Evolutionary conservation across 805 yeast species (phyloP), one percentile per base, ranked within the genome.

Genomic region (Saccharomyces eubayanus): DNA sequence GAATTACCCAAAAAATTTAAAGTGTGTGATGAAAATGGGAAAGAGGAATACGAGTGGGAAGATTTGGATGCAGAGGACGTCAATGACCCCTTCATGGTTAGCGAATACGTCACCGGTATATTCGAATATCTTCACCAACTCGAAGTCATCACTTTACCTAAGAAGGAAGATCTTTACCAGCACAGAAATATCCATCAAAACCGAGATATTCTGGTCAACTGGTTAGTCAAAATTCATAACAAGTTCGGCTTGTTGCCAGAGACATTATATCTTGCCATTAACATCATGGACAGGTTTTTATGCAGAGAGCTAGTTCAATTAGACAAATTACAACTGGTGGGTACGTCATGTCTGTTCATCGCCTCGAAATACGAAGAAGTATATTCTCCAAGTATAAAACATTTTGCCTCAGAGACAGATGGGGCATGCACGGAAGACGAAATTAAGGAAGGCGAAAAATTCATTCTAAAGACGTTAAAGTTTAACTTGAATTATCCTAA

Each of bases 281-380:
- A 90, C 70, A 74, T 89, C 47, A 84, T 90, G 87, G 97, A 90
- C 72, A 73, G 97, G 58, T 90, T 87, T 69, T 80, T 91, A 76
- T 82, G 89, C 11, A 76, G 79, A 55, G 92, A 87, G 65, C 76
- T 80, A 47, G 92, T 88, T 28, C 89, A 86, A 63, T 81, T 89
- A 53, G 89, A 85, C 66, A 82, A 87, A 70, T 71, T 90, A 50
- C 97, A 90, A 73, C 75, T 90, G 55, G 80, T 89, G 46, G 97
- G 96, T 10, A 86, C 95, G 0, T 89, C 96, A 2, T 81, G 92
- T 27, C 70, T 90, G 56, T 88, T 90, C 71, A 86, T 89, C 60
- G 96, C 96, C 46, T 90, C 96, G 14, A 90, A 90, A 71, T 89
- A 88, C 68, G 97, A 90, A 74, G 97, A 90, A 73, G 96, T 90